Evolutionary conservation across 371 early-diverging fungal species (phyloP).

Genomic region (Mortierella sp.): DNA sequence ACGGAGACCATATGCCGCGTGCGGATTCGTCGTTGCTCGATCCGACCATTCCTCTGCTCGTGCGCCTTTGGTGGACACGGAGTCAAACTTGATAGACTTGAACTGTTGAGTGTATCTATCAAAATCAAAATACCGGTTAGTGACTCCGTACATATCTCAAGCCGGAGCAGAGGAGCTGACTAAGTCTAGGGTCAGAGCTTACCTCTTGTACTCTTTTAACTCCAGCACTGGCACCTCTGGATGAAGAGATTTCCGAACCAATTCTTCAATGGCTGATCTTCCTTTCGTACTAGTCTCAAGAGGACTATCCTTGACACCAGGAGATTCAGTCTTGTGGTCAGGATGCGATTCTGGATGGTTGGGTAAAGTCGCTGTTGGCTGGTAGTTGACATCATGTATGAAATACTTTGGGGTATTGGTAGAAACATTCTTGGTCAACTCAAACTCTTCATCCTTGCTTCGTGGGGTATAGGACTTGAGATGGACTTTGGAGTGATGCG

Average conservation of each 20-base stretch:
- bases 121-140: background rate
- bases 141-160: too few relatives aligned
- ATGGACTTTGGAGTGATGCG: conserved; percentile 12
- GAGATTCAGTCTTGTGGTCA: too few relatives aligned
- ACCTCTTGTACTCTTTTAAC: conserved; percentile 46
- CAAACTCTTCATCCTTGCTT: conserved; percentile 37
- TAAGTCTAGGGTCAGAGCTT: background rate
- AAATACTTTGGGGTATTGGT: conserved; percentile 42
- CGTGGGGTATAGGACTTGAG: conserved; percentile 26
- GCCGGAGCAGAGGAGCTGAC: too few relatives aligned
- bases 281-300: conserved; percentile 5
- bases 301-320: too few relatives aligned
- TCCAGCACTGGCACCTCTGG: conserved; percentile 39
- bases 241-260: conserved; percentile 26
- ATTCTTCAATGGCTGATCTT: conserved; percentile 30
- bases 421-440: conserved; percentile 51
- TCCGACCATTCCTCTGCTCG: too few relatives aligned
- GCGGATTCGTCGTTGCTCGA: too few relatives aligned
- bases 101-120: conserved; percentile 48
- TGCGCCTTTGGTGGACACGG: conserved; percentile 30
- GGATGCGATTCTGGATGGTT: too few relatives aligned
- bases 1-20: too few relatives aligned
- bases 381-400: conserved; percentile 33
- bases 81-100: conserved; percentile 39
- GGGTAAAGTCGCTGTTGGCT: conserved; percentile 2